Conservation (phyloP, 108 stramenopile species). For the Cyclotella sp. region DNA sequence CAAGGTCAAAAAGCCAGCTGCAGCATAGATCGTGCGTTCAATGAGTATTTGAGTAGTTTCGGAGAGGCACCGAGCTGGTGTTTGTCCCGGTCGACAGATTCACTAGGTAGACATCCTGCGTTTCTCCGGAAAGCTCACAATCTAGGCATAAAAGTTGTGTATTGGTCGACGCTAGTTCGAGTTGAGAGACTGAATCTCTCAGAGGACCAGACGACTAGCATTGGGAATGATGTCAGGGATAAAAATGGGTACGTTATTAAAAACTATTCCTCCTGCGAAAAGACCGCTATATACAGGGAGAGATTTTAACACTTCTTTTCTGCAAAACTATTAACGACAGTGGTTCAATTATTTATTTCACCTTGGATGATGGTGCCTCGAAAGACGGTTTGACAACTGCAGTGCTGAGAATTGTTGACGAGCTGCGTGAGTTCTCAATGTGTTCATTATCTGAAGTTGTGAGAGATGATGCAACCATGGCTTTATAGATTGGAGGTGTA, state of each 20-base stretch:
- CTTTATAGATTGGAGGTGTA: conserved; percentile 11
- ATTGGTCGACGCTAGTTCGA: conserved; percentile 42
- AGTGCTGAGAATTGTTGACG: conserved; percentile 22
- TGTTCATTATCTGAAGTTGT: conserved; percentile 36
- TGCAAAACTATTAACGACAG: too few relatives aligned
- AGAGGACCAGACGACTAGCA: conserved; percentile 15
- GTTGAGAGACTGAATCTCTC: conserved; percentile 13
- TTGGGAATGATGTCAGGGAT: conserved; percentile 30
- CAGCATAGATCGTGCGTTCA: conserved; percentile 30
- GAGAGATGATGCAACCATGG: conserved; percentile 44
- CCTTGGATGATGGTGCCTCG: neutral
- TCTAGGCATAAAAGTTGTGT: conserved; percentile 50
- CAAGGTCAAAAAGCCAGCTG: conserved; percentile 13
- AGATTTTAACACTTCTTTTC: too few relatives aligned
- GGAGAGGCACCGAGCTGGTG: conserved; percentile 36
- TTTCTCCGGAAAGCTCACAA: conserved; percentile 38
- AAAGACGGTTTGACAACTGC: neutral
- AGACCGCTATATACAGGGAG: too few relatives aligned
- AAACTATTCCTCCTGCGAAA: too few relatives aligned
- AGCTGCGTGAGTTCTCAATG: conserved; percentile 22
- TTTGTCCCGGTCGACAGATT: conserved; percentile 25
- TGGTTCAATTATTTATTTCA: conserved; percentile 44
- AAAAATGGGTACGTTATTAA: too few relatives aligned
- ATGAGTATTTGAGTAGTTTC: conserved; percentile 25
- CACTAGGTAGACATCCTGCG: conserved; percentile 40